phyloP scores from a whole-genome alignment of 2,329 filamentous ascomycete species.

The Pseudogymnoascus sp. region DNA sequence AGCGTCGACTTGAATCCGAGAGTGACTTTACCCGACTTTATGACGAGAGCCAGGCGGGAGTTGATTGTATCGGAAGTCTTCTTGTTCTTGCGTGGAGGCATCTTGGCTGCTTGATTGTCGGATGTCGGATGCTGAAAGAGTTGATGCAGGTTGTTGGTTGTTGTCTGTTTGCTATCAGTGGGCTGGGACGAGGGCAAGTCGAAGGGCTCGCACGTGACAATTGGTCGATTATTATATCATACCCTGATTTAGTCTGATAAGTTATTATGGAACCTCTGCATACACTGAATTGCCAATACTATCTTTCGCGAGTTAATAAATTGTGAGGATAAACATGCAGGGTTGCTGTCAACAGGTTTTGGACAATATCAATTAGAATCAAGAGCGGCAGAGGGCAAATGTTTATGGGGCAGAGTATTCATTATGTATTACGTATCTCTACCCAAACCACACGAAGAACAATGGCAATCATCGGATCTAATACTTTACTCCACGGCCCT shows the following conservation, averaged over 20 bases:
- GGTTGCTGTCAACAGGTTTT: too few species aligned
- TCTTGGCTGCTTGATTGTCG: neutral
- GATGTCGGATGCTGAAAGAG: neutral
- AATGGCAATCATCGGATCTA: neutral
- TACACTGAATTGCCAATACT: neutral
- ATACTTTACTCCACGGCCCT: neutral
- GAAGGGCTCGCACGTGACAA: neutral
- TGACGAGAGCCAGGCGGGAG: slow-evolving; percentile 54
- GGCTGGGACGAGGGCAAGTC: neutral
- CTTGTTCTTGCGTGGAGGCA: slow-evolving; percentile 51
- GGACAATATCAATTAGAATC: too few species aligned
- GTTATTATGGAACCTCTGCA: neutral
- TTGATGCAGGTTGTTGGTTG: neutral
- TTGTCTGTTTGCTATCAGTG: neutral
- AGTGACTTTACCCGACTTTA: slow-evolving; percentile 69
- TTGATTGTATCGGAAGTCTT: slow-evolving; percentile 75
- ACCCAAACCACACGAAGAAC: neutral
- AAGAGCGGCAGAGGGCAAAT: neutral
- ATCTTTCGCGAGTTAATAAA: neutral
- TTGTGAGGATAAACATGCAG: neutral
- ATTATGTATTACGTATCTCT: neutral
- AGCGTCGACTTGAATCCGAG: slow-evolving; percentile 85
- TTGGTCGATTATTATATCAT: slow-evolving; percentile 1
- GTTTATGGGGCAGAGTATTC: neutral
- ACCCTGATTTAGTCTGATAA: neutral